phyloP scores from a whole-genome alignment of 345 rosid species.

The Moringa oleifera region DNA sequence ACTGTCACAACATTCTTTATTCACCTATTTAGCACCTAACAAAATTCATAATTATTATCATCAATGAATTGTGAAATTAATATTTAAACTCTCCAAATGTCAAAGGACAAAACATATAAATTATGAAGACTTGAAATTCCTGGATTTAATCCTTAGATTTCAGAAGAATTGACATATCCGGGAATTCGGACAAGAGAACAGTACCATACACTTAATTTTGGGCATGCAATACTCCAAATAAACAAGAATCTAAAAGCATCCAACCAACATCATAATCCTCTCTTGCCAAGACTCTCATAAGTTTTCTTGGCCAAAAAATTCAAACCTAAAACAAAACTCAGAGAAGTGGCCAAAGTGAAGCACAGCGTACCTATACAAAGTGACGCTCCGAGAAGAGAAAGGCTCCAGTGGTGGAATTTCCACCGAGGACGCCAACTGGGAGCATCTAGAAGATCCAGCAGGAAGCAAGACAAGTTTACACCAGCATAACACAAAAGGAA shows the following conservation, averaged over 20 bases:
- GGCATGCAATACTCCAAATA: background rate
- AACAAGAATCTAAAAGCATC: background rate
- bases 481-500: constrained; percentile 93
- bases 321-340: no score
- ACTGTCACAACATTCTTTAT: no score
- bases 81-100: background rate
- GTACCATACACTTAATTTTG: background rate
- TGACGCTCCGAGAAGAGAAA: constrained; percentile 89
- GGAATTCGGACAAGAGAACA: background rate
- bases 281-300: background rate
- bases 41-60: no score
- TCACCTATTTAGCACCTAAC: no score
- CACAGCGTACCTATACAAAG: constrained; percentile 66
- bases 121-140: background rate
- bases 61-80: no score
- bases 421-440: constrained; percentile 99
- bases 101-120: background rate
- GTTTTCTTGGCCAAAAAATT: background rate
- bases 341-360: background rate
- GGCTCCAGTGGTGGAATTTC: constrained; percentile 99
- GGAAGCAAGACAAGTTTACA: constrained; percentile 98
- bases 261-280: background rate
- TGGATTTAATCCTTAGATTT: background rate
- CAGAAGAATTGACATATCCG: background rate
- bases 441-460: constrained; percentile 98